Conservation (phyloP, 1,284 basidiomycete species). For the Moesziomyces antarcticus region DNA sequence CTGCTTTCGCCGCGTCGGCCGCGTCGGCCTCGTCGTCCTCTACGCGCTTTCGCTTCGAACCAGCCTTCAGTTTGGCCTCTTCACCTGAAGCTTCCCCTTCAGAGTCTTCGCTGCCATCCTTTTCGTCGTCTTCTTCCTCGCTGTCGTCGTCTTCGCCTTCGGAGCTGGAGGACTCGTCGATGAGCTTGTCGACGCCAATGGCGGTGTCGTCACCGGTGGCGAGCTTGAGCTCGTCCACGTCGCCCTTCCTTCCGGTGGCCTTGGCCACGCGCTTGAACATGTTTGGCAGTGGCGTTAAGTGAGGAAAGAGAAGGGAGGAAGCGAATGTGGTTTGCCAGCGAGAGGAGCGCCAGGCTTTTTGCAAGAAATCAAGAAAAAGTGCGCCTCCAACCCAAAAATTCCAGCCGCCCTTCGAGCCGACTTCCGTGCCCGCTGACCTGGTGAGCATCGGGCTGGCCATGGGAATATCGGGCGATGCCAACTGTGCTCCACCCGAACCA, state of each 20-base stretch:
- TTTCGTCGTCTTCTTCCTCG: conserved; percentile 11
- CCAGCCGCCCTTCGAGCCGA: background rate
- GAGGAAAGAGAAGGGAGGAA: background rate
- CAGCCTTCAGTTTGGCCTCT: conserved; percentile 6
- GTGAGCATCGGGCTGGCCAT: background rate
- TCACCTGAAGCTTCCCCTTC: conserved; percentile 5
- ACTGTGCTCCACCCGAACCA: background rate
- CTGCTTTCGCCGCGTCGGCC: conserved; percentile 8
- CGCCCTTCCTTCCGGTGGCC: conserved; percentile 28
- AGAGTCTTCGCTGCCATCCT: background rate
- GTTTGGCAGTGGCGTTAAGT: background rate
- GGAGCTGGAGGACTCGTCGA: conserved; percentile 44
- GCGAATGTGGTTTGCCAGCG: background rate
- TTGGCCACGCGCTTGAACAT: conserved; percentile 51
- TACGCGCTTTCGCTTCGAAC: conserved; percentile 29
- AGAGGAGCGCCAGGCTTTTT: background rate
- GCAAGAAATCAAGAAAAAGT: background rate
- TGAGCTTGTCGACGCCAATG: conserved; percentile 41
- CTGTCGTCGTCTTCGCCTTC: conserved; percentile 30
- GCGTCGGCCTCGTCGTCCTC: conserved; percentile 14
- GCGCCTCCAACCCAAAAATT: background rate
- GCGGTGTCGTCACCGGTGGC: conserved; percentile 40
- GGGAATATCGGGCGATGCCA: background rate
- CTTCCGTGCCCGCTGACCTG: too few relatives aligned
- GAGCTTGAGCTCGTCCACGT: conserved; percentile 30